Base-by-base conservation (phyloP, 129 eudicot genomes). In the Sambucus nigra region DNA sequence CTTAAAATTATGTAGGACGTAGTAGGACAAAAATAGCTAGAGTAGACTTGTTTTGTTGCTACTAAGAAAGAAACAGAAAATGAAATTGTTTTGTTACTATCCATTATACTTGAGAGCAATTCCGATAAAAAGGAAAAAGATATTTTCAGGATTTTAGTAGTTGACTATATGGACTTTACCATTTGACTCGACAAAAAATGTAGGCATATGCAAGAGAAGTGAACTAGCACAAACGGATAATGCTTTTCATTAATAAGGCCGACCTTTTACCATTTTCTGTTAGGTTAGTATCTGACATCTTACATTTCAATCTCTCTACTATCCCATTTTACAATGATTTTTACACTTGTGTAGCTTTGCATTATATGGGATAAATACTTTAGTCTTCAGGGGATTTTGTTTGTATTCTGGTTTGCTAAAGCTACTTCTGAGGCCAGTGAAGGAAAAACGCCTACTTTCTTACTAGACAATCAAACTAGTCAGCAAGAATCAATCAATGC, bases 161-260 rank as follows among this genome's bases (percentile, higher is more conserved):
- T 49, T 19, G 47, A 25, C 16, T 22, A 19, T 49, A 23, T 62
- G 13, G 28, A 22, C 22, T 5, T 57, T 25, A 42, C 23, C 20
- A 28, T 58, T 57, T 41, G 17, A 58, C 47, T n/a, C n/a, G n/a
- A n/a, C n/a, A n/a, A n/a, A 65, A 71, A 77, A 14, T 78, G 65
- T 69, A 89, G 97, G 93, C 74, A 62, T 89, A 81, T 69, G 97
- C 87, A 20, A 72, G 68, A 72, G 97, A 89, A 70, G 49, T 81
- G 21, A 88, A 89, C 44, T 82, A 80, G 70, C 80, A 84, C 77
- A 89, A 84, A 56, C 76, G 73, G 69, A 89, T 93, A 39, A 7
- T 89, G 69, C 97, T 89, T 22, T 79, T 89, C 39, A 72, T 89
- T 45, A 88, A 88, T 77, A 88, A 88, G 79, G 97, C 97, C 5